These are phyloP conservation scores for Scytalidium sp. DNA, from an alignment of 2,329 filamentous ascomycete genomes.

Conservation along the genomic window DNA sequence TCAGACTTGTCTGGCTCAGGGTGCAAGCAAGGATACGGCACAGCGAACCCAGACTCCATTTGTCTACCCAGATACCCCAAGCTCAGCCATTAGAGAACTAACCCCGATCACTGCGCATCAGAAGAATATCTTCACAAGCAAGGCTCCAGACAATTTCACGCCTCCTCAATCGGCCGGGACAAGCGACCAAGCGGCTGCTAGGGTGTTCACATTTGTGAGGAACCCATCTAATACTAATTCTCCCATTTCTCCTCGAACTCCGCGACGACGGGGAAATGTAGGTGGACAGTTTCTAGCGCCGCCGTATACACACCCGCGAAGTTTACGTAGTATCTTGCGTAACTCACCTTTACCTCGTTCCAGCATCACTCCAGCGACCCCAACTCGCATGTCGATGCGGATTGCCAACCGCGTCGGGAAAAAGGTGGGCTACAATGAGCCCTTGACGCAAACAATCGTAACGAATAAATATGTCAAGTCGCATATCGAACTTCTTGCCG, in stretches of 20 bases:
- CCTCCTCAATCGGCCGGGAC: slow-evolving; percentile 28
- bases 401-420: slow-evolving; percentile 44
- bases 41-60: slow-evolving; percentile 28
- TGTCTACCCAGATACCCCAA: slow-evolving; percentile 28
- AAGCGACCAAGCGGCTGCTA: slow-evolving; percentile 14
- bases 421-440: slow-evolving; percentile 60
- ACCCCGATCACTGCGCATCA: slow-evolving; percentile 17
- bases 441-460: slow-evolving; percentile 60
- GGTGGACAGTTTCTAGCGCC: slow-evolving; percentile 22
- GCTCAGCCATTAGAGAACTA: slow-evolving; percentile 18
- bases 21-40: slow-evolving; percentile 20
- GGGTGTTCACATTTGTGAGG: slow-evolving; percentile 24
- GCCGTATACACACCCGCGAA: slow-evolving; percentile 57
- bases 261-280: slow-evolving; percentile 35
- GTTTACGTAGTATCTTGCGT: slow-evolving; percentile 61
- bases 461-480: slow-evolving; percentile 61
- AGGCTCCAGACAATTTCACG: slow-evolving; percentile 25
- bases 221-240: slow-evolving; percentile 13
- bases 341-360: slow-evolving; percentile 60
- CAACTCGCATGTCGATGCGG: slow-evolving; percentile 50
- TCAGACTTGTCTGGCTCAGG: slow-evolving; percentile 20
- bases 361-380: slow-evolving; percentile 48
- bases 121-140: slow-evolving; percentile 10
- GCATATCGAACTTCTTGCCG: slow-evolving; percentile 59
- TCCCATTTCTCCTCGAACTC: slow-evolving; percentile 33